These are phyloP conservation scores for Pterula multifida DNA, from an alignment of 1,284 basidiomycete species.

Conservation along the genomic window DNA sequence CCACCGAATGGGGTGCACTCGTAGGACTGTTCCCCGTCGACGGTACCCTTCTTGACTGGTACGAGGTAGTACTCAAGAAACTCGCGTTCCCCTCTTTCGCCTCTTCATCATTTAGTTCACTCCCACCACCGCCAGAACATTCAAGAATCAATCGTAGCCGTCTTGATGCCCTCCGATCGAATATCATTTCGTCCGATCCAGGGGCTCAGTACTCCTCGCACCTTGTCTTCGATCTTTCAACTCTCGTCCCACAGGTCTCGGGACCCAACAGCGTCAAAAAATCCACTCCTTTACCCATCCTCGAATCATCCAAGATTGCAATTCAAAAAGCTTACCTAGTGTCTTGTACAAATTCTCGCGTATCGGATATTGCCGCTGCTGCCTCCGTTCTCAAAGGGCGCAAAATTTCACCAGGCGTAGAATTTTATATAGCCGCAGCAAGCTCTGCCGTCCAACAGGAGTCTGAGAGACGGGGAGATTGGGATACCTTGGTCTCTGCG, in stretches of 20 bases:
- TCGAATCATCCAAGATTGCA: conserved; percentile 64
- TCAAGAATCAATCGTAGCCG: conserved; percentile 77
- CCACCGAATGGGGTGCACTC: conserved; percentile 98
- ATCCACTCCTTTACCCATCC: conserved; percentile 78
- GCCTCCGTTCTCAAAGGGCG: conserved; percentile 81
- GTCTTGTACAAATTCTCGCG: conserved; percentile 95
- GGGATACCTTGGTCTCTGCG: conserved; percentile 76
- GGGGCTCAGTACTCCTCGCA: conserved; percentile 82
- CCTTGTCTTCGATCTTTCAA: conserved; percentile 86
- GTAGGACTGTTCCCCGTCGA: conserved; percentile 95
- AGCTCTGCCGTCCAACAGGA: conserved; percentile 87
- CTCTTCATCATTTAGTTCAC: conserved; percentile 32
- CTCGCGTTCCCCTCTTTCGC: conserved; percentile 75
- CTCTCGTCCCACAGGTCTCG: conserved; percentile 90
- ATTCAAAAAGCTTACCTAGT: conserved; percentile 99
- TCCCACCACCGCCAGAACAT: conserved; percentile 69
- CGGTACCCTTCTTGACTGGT: conserved; percentile 77
- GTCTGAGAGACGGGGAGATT: conserved; percentile 78
- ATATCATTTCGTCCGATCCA: conserved; percentile 58
- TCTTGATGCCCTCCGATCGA: conserved; percentile 52
- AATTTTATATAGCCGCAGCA: conserved; percentile 97
- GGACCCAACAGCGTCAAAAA: conserved; percentile 98
- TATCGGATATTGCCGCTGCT: conserved; percentile 88
- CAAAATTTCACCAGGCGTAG: conserved; percentile 81
- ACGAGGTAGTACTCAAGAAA: conserved; percentile 68